Conservation (phyloP, 2,329 filamentous ascomycete genomes). For the Venturia nashicola region DNA sequence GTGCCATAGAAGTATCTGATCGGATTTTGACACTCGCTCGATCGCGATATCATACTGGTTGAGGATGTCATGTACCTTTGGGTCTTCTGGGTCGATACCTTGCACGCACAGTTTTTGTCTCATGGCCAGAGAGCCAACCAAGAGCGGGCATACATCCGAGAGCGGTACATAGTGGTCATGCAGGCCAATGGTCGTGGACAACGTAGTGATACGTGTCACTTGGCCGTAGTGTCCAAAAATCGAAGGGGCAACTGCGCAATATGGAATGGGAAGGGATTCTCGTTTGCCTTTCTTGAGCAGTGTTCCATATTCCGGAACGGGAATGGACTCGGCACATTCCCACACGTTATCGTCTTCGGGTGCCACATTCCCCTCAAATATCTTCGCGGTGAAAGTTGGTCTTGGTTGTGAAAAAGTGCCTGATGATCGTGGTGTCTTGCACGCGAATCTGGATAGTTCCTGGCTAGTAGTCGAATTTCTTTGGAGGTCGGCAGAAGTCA, state of each 20-base stretch:
- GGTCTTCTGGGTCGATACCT: not conserved
- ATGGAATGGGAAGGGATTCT: not conserved
- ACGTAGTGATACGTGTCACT: not conserved
- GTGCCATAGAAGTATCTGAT: not conserved
- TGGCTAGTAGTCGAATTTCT: not conserved
- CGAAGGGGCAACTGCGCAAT: not conserved
- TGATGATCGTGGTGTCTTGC: not conserved
- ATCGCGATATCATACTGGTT: not conserved
- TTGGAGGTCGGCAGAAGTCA: not conserved
- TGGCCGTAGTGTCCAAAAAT: not conserved
- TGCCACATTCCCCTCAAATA: not conserved
- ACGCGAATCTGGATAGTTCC: not conserved
- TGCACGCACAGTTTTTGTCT: not conserved
- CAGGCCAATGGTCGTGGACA: not conserved
- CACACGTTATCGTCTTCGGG: not conserved
- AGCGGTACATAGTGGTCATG: not conserved
- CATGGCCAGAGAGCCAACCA: not conserved
- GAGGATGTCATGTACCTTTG: not conserved
- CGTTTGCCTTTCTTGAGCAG: not conserved
- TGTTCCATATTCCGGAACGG: not conserved
- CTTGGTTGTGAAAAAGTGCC: not conserved
- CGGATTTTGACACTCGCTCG: not conserved
- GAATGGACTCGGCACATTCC: not conserved
- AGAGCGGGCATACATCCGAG: not conserved
- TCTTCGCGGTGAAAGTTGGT: not conserved